Base-by-base conservation (phyloP, 495 filamentous ascomycete species). In the Neurospora sp. region DNA sequence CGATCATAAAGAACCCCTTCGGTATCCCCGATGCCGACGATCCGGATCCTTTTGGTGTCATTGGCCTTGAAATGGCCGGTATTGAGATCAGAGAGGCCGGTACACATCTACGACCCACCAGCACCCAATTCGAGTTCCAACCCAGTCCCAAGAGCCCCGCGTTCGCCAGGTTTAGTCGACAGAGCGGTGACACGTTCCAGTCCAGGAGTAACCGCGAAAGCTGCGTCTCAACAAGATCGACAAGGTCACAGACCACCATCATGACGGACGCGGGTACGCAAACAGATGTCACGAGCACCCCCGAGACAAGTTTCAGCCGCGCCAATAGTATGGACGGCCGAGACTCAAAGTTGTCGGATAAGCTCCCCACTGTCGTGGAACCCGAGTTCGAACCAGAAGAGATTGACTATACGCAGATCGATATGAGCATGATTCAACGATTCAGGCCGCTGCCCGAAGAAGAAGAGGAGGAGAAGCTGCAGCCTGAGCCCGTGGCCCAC, bases 1-100 rank as follows among this genome's bases (percentile, higher is more conserved):
- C 14, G 31, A 76, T 83, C 70, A 54, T 78, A 2, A 80, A 78
- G 14, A 79, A 80, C 27, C 77, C 83, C 8, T 97, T 97, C 80
- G 93, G 94, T 4, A 84, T 97, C 18, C 94, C 94, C 4, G 90
- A 91, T 60, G 80, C 84, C 4, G 91, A 93, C 62, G 91, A 93
- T 73, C 93, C 94, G 38, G 94, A 97, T 80, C 94, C 94, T 16
- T 97, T 91, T 78, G 94, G 94, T 23, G 92, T 97, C 27, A 88
- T 92, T 39, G 93, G 94, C 39, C 83, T 97, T 46, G 92, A 96
- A 81, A 90, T 92, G 76, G 91, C 92, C 76, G 94, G 94, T 10
- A 85, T 97, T 69, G 91, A 94, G 77, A 95, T 97, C 76, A 87
- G 92, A 62, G 94, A 97, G 84, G 94, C 94, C 18, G 93, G 93